phyloP scores from a whole-genome alignment of 768 basidiomycete species.

The Nevesoporus exiguus region DNA sequence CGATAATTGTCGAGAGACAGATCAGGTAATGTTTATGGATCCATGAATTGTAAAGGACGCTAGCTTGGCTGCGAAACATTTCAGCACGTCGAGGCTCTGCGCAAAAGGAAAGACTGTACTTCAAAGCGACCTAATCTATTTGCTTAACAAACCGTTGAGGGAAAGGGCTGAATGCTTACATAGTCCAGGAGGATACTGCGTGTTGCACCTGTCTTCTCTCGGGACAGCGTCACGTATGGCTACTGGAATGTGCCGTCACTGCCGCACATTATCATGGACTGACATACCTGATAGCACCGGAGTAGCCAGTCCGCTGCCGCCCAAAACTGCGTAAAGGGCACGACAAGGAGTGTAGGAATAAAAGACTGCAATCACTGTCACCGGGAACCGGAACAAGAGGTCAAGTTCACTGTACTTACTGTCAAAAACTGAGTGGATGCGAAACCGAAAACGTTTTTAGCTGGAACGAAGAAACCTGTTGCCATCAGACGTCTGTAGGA shows the following conservation, averaged over 20 bases:
- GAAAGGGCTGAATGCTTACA: conserved; percentile 34
- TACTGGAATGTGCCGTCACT: conserved; percentile 25
- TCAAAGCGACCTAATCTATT: conserved; percentile 38
- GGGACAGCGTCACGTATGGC: conserved; percentile 60
- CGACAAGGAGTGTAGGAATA: conserved; percentile 50
- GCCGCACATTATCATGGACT: background rate
- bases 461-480: conserved; percentile 53
- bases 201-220: conserved; percentile 51
- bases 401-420: conserved; percentile 30
- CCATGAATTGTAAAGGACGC: conserved; percentile 43
- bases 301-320: conserved; percentile 51
- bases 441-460: conserved; percentile 45
- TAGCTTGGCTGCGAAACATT: conserved; percentile 36
- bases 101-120: conserved; percentile 28
- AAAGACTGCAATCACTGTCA: conserved; percentile 43
- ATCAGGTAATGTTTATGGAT: conserved; percentile 54
- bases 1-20: conserved; percentile 49
- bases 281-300: conserved; percentile 54
- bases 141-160: conserved; percentile 1
- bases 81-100: background rate
- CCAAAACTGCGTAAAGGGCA: conserved; percentile 51
- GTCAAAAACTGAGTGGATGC: conserved; percentile 45
- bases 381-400: background rate
- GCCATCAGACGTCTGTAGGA: background rate
- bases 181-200: conserved; percentile 67